Evolutionary conservation across 768 basidiomycete genomes (phyloP).

Genomic region (Russula olivacea): DNA sequence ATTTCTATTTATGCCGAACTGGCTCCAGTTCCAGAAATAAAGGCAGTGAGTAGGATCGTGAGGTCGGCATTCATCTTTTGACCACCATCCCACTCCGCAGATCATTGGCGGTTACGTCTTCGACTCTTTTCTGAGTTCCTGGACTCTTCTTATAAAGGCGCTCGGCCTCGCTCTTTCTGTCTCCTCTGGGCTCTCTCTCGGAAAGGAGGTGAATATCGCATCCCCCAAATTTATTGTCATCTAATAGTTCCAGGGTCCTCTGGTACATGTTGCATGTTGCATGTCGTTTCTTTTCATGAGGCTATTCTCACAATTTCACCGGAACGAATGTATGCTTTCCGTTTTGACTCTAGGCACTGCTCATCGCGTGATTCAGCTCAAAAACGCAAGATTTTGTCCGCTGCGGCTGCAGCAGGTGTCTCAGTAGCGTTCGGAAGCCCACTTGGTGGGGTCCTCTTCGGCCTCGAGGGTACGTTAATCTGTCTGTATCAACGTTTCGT

Average conservation of each 20-base stretch:
- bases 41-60: conserved; percentile 46
- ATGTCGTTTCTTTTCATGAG: conserved; percentile 66
- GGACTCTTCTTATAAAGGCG: conserved; percentile 82
- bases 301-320: conserved; percentile 62
- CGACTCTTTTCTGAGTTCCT: conserved; percentile 77
- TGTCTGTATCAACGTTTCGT: neutral
- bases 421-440: conserved; percentile 88
- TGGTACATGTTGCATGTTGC: conserved; percentile 82
- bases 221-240: conserved; percentile 3
- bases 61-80: neutral
- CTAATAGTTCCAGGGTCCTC: conserved; percentile 49
- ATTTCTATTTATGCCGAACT: conserved; percentile 1
- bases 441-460: conserved; percentile 79
- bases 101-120: conserved; percentile 83
- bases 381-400: conserved; percentile 74
- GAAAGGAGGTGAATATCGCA: conserved; percentile 61
- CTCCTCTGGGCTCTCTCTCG: conserved; percentile 77
- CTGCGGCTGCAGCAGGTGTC: conserved; percentile 80
- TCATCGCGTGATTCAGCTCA: conserved; percentile 43
- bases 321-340: conserved; percentile 59
- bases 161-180: conserved; percentile 79
- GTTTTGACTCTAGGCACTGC: neutral
- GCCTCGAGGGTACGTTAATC: conserved; percentile 53
- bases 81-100: conserved; percentile 32
- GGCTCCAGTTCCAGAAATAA: conserved; percentile 64